Conservation (phyloP, 371 early-diverging fungal species). For the Mucor indicus region DNA sequence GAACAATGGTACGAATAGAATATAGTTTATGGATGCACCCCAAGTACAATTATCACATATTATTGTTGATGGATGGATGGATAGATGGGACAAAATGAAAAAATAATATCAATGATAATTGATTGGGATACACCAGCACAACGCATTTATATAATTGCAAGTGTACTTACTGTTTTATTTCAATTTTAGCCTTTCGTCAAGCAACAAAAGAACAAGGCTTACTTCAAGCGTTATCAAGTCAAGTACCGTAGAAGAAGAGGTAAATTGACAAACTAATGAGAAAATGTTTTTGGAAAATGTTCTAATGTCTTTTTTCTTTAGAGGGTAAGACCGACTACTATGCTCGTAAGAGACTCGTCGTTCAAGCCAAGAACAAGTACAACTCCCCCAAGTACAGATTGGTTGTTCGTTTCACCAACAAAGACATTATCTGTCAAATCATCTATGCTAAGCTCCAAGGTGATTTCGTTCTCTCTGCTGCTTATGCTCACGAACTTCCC, state of each 20-base stretch:
- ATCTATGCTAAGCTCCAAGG: slow-evolving; percentile 99
- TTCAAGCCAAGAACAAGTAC: slow-evolving; percentile 99
- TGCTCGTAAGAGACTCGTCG: slow-evolving; percentile 97
- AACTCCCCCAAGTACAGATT: slow-evolving; percentile 99
- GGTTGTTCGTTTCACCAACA: slow-evolving; percentile 99
- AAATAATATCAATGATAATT: neutral
- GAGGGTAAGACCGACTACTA: slow-evolving; percentile 99
- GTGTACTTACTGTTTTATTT: neutral
- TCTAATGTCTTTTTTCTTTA: slow-evolving; percentile 35
- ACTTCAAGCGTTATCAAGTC: slow-evolving; percentile 97
- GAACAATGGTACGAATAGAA: slow-evolving; percentile 8
- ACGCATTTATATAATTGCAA: neutral
- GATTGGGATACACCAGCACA: neutral
- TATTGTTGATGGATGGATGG: slow-evolving; percentile 5
- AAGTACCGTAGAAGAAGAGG: slow-evolving; percentile 94
- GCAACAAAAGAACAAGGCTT: slow-evolving; percentile 93
- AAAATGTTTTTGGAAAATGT: neutral
- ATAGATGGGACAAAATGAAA: slow-evolving; percentile 12
- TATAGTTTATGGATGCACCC: neutral
- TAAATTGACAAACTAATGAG: slow-evolving; percentile 23
- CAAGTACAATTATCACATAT: neutral
- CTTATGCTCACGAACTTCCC: slow-evolving; percentile 99
- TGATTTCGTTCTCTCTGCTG: slow-evolving; percentile 96
- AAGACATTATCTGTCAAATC: slow-evolving; percentile 97
- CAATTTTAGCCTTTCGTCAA: slow-evolving; percentile 42